These are phyloP conservation scores for Kwoniella bestiolae DNA, from an alignment of 768 basidiomycete species.

Conservation along the genomic window DNA sequence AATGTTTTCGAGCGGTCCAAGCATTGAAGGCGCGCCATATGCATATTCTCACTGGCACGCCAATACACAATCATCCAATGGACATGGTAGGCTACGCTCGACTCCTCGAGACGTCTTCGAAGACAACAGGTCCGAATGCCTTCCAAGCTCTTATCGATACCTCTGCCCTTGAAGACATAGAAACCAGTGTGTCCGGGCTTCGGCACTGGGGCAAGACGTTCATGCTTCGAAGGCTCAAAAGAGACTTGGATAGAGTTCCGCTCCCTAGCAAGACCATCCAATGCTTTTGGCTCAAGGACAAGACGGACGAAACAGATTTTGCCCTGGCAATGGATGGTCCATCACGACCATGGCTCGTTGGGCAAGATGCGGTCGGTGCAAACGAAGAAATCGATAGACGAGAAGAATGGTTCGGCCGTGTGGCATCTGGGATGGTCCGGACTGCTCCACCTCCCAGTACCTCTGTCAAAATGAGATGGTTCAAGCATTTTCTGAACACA, in stretches of 20 bases:
- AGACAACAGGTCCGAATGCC: too few species aligned
- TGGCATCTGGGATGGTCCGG: neutral
- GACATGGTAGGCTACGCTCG: neutral
- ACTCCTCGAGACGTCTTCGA: neutral
- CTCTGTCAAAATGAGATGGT: neutral
- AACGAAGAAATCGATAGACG: neutral
- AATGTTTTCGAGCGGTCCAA: neutral
- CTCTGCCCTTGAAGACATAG: too few species aligned
- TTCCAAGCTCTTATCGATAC: too few species aligned
- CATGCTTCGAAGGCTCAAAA: neutral
- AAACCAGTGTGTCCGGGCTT: neutral
- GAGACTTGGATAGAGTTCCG: neutral
- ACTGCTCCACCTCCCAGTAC: neutral
- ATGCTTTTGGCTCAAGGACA: neutral
- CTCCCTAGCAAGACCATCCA: neutral
- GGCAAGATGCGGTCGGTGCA: too few species aligned
- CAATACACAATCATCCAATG: neutral
- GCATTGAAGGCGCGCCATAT: neutral
- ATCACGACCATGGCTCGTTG: neutral
- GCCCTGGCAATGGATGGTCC: neutral
- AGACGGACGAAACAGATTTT: neutral
- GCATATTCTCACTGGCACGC: conserved; percentile 1
- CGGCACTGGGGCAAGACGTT: neutral
- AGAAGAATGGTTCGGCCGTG: neutral
- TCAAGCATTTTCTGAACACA: neutral